Evolutionary conservation across 2,329 filamentous ascomycete species (phyloP), one percentile per base, ranked within the genome.

Genomic region (Emydomyces testavorans): DNA sequence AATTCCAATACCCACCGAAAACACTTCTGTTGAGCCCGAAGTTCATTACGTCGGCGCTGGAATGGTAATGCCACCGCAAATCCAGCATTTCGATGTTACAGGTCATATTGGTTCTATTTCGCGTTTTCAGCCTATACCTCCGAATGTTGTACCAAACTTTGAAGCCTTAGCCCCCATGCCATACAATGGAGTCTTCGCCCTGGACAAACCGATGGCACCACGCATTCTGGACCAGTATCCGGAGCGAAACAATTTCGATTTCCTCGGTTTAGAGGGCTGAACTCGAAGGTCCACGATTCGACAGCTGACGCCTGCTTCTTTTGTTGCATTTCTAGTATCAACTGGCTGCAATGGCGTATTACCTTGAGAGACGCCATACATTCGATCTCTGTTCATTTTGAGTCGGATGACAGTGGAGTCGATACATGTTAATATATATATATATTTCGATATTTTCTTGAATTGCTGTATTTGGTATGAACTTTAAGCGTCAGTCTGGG

Each of bases 221-320:
- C 47, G 51, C 2, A 53, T 54, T 15, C 48, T 54, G 26, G 46
- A 50, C n/a, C 39, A 41, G 13, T 52, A 43, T 24, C 39, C 39
- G 34, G 51, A 53, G 7, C 50, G 41, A n/a, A 29, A 21, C 23
- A 39, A 41, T 29, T 53, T 50, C 40, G 50, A 52, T 28, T 53
- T 53, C 15, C 31, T 53, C 23, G 52, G 50, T 18, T 34, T 47
- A 34, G 45, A 47, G 10, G 37, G 45, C 20, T 47, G 29, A 39
- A 11, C 29, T 8, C 15, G 16, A 36, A 10, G 13, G n/a, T 6
- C 16, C 16, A 10, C 6, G 24, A 8, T 31, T 32, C 32, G 6
- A 18, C 21, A 24, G 8, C 26, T 4, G 16, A 24, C 18, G 8
- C 11, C 11, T 24, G 23, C 24, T 24, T 15, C 16, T 18, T 5